phyloP scores from a whole-genome alignment of 2,329 filamentous ascomycete species.

The Colletotrichum navitas region DNA sequence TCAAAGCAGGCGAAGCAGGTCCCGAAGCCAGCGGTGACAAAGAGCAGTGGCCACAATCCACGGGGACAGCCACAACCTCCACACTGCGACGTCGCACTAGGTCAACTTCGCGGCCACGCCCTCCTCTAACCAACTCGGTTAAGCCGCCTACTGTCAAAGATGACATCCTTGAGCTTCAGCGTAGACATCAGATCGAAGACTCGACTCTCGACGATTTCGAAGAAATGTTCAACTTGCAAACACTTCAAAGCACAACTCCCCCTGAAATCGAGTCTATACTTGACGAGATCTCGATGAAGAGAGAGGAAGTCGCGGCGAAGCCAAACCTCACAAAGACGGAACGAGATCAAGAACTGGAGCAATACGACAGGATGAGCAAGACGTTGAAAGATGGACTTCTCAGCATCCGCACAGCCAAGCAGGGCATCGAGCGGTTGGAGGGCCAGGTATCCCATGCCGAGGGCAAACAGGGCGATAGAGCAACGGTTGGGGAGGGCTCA shows the following conservation, averaged over 20 bases:
- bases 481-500: conserved; percentile 2
- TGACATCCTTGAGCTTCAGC: conserved; percentile 66
- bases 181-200: conserved; percentile 67
- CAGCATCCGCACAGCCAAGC: conserved; percentile 66
- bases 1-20: conserved; percentile 11
- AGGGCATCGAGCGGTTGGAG: conserved; percentile 70
- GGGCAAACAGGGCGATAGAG: conserved; percentile 39
- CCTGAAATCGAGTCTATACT: conserved; percentile 42
- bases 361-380: conserved; percentile 64
- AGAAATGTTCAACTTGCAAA: conserved; percentile 55
- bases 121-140: conserved; percentile 66
- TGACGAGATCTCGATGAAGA: conserved; percentile 42
- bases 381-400: conserved; percentile 64
- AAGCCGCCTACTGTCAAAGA: conserved; percentile 67
- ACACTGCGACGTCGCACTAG: conserved; percentile 47
- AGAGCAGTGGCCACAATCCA: conserved; percentile 29
- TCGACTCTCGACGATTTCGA: conserved; percentile 71
- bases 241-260: conserved; percentile 19
- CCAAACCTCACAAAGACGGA: conserved; percentile 43
- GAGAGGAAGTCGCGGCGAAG: conserved; percentile 35
- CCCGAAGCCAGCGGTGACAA: conserved; percentile 23
- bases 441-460: conserved; percentile 61
- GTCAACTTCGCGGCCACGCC: conserved; percentile 59
- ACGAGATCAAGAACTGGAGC: conserved; percentile 57
- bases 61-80: conserved; percentile 40